phyloP scores from a whole-genome alignment of 2,329 filamentous ascomycete species.

The Colletotrichum sp. region DNA sequence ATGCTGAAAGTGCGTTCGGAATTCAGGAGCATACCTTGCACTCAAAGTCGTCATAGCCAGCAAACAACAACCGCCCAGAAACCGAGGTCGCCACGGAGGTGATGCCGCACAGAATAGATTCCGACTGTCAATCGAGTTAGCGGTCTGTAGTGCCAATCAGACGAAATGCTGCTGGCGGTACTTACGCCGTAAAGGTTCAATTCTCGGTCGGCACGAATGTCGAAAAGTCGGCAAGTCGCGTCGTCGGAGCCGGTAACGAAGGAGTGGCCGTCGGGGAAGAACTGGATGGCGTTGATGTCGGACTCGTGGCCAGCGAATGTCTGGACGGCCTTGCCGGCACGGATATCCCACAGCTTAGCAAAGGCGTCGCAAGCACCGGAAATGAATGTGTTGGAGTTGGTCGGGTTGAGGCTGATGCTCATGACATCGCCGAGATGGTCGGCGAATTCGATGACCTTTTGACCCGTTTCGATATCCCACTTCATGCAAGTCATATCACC shows the following conservation, averaged over 20 bases:
- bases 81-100: slow-evolving; percentile 98
- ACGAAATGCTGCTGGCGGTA: slow-evolving; percentile 21
- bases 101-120: slow-evolving; percentile 96
- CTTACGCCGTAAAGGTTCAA: slow-evolving; percentile 72
- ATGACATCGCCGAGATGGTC: slow-evolving; percentile 99
- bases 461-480: slow-evolving; percentile 98
- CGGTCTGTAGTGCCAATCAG: background rate
- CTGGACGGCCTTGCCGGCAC: slow-evolving; percentile 96
- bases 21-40: slow-evolving; percentile 81
- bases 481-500: slow-evolving; percentile 99
- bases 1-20: background rate
- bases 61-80: slow-evolving; percentile 92
- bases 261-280: slow-evolving; percentile 98
- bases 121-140: slow-evolving; percentile 67
- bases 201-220: slow-evolving; percentile 92
- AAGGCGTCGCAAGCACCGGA: slow-evolving; percentile 99
- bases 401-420: slow-evolving; percentile 99
- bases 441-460: slow-evolving; percentile 96
- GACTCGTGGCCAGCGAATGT: slow-evolving; percentile 98
- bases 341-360: slow-evolving; percentile 98
- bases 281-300: slow-evolving; percentile 99
- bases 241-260: slow-evolving; percentile 98
- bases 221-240: slow-evolving; percentile 95
- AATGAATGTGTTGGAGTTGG: slow-evolving; percentile 98
- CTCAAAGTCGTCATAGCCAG: slow-evolving; percentile 98